A percentile compares a stretch with the other conserved stretches of the same genome.
These are phyloP conservation scores for Leucosporidium creatinivorum DNA, from an alignment of 768 basidiomycete genomes.

Conservation along the genomic window DNA sequence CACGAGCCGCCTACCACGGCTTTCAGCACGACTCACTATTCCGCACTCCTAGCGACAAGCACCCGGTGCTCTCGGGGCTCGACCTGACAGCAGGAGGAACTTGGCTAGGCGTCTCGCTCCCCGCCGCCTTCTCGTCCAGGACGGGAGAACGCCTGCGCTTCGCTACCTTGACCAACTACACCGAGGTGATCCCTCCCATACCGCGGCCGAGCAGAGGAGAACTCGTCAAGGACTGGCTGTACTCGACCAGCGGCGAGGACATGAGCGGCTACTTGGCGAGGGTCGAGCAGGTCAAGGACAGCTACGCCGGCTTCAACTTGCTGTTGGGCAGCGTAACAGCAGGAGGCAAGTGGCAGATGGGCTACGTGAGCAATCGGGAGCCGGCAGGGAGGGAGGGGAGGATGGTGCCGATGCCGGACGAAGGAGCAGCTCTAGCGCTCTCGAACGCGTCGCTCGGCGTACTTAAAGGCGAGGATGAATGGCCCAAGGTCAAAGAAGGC, in stretches of 20 bases:
- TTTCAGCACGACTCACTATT: constrained; percentile 15
- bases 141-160: constrained; percentile 4
- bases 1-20: constrained; percentile 39
- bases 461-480: constrained; percentile 31
- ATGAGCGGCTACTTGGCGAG: constrained; percentile 32
- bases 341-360: not conserved
- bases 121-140: not conserved
- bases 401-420: constrained; percentile 34
- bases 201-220: constrained; percentile 36
- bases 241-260: constrained; percentile 1
- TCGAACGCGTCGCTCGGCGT: constrained; percentile 30
- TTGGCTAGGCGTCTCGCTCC: constrained; percentile 42
- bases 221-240: constrained; percentile 39
- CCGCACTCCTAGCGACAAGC: not conserved
- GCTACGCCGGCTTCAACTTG: constrained; percentile 44
- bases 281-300: constrained; percentile 16
- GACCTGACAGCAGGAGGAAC: constrained; percentile 42
- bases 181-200: constrained; percentile 22
- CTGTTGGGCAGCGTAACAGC: constrained; percentile 37
- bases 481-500: constrained; percentile 42
- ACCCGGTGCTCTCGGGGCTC: constrained; percentile 36
- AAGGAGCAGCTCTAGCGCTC: constrained; percentile 34
- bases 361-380: constrained; percentile 11
- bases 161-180: constrained; percentile 37
- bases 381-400: not conserved